These are phyloP conservation scores for Phaffia rhodozyma DNA, from an alignment of 1,284 basidiomycete species.

Conservation along the genomic window DNA sequence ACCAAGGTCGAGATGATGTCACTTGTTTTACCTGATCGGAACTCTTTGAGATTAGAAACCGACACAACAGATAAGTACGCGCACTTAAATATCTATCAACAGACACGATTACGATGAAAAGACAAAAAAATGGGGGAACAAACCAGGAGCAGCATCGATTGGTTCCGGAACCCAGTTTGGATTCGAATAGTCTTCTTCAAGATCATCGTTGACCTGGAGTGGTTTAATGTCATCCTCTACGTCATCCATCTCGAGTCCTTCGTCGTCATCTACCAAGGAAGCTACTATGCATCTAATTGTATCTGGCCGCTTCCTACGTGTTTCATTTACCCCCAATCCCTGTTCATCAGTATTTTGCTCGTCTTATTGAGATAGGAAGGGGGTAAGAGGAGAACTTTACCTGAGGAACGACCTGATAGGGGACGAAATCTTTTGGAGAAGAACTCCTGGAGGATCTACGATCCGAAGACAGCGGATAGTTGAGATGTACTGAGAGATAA, in stretches of 20 bases:
- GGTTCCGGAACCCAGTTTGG: conserved; percentile 89
- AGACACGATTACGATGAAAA: neutral
- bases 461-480: conserved; percentile 84
- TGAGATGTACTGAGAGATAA: conserved; percentile 84
- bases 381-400: neutral
- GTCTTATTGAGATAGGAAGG: conserved; percentile 4
- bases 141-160: conserved; percentile 79
- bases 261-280: conserved; percentile 74
- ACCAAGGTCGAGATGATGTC: conserved; percentile 89
- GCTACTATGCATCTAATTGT: conserved; percentile 88
- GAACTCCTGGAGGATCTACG: conserved; percentile 80
- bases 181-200: conserved; percentile 67
- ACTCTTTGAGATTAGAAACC: conserved; percentile 45
- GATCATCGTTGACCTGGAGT: conserved; percentile 51
- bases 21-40: conserved; percentile 70
- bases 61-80: neutral
- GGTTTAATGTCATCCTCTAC: conserved; percentile 54
- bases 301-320: conserved; percentile 61
- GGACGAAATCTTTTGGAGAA: conserved; percentile 81
- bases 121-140: conserved; percentile 24
- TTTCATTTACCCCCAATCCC: no score
- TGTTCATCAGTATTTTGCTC: neutral
- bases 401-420: conserved; percentile 52
- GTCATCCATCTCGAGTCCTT: conserved; percentile 40
- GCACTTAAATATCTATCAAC: no score